These are phyloP conservation scores for Phytophthora foliorum DNA, from an alignment of 352 stramenopile genomes.

Conservation along the genomic window DNA sequence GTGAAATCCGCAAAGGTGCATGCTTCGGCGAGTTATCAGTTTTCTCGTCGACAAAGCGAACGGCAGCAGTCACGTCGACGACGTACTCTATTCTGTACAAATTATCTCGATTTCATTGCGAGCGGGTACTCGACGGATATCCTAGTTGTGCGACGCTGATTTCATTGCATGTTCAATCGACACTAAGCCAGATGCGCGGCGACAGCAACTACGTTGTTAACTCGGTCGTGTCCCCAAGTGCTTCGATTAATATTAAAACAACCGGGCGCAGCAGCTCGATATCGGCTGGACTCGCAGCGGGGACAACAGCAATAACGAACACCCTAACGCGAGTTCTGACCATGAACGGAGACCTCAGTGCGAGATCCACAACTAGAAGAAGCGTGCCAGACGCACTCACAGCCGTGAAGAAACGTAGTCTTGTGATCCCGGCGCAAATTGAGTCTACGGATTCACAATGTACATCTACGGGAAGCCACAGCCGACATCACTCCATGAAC, in stretches of 20 bases:
- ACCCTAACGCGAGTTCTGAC: conserved; percentile 29
- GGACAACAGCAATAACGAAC: conserved; percentile 31
- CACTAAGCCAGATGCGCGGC: conserved; percentile 19
- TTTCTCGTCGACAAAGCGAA: conserved; percentile 63
- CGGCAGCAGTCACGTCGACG: conserved; percentile 63
- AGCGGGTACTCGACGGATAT: conserved; percentile 66
- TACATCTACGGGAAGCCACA: conserved; percentile 10
- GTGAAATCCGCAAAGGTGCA: conserved; percentile 75
- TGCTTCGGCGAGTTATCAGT: conserved; percentile 82
- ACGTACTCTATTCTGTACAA: conserved; percentile 82
- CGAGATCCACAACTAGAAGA: conserved; percentile 1
- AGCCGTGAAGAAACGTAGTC: conserved; percentile 15
- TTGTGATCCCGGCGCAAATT: conserved; percentile 29
- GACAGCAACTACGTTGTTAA: conserved; percentile 31
- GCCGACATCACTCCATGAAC: conserved; percentile 2
- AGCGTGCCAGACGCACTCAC: conserved; percentile 6
- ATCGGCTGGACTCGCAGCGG: conserved; percentile 26
- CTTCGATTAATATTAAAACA: conserved; percentile 3
- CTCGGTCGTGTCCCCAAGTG: conserved; percentile 6
- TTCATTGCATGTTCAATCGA: conserved; percentile 23
- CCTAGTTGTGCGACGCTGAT: conserved; percentile 50
- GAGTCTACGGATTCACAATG: conserved; percentile 17
- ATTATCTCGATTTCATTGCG: conserved; percentile 69
- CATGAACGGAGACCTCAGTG: conserved; percentile 21
- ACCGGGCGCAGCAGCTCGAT: conserved; percentile 15